These are phyloP conservation scores for Candolleomyces aberdarensis DNA, from an alignment of 768 basidiomycete species.

Conservation along the genomic window DNA sequence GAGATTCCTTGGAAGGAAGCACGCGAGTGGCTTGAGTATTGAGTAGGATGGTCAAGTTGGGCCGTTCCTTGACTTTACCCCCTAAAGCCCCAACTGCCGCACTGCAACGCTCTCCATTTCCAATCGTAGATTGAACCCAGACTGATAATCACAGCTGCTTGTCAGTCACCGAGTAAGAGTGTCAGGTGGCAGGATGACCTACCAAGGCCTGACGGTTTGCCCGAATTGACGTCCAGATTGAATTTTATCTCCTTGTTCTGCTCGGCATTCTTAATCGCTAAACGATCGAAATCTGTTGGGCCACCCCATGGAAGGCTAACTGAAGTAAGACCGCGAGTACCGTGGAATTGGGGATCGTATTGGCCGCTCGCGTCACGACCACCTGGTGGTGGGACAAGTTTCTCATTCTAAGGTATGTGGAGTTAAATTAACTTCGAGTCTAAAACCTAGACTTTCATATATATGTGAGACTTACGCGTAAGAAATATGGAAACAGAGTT, in stretches of 20 bases:
- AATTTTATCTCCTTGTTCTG: slow-evolving; percentile 33
- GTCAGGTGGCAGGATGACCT: slow-evolving; percentile 3
- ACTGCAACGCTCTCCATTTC: slow-evolving; percentile 23
- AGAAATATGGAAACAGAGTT: slow-evolving; percentile 17
- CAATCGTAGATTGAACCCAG: slow-evolving; percentile 20
- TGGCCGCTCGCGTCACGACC: slow-evolving; percentile 28
- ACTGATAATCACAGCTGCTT: not conserved
- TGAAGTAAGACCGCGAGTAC: slow-evolving; percentile 19
- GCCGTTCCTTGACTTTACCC: slow-evolving; percentile 1
- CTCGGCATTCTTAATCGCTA: slow-evolving; percentile 31
- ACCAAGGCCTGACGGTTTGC: slow-evolving; percentile 39
- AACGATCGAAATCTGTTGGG: slow-evolving; percentile 23
- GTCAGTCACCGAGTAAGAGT: not conserved
- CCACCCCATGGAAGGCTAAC: slow-evolving; percentile 26
- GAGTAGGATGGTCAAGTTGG: too few species aligned
- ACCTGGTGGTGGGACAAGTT: slow-evolving; percentile 23
- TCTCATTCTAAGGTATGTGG: slow-evolving; percentile 17
- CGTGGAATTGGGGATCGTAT: slow-evolving; percentile 30
- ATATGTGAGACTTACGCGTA: slow-evolving; percentile 13
- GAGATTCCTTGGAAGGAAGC: not conserved
- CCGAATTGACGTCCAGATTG: slow-evolving; percentile 40
- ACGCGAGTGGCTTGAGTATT: too few species aligned
- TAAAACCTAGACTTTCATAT: not conserved
- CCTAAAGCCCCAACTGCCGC: slow-evolving; percentile 26
- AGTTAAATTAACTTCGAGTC: not conserved